Base-by-base conservation (phyloP, 2,329 filamentous ascomycete genomes). In the Rutstroemia sydowiana region DNA sequence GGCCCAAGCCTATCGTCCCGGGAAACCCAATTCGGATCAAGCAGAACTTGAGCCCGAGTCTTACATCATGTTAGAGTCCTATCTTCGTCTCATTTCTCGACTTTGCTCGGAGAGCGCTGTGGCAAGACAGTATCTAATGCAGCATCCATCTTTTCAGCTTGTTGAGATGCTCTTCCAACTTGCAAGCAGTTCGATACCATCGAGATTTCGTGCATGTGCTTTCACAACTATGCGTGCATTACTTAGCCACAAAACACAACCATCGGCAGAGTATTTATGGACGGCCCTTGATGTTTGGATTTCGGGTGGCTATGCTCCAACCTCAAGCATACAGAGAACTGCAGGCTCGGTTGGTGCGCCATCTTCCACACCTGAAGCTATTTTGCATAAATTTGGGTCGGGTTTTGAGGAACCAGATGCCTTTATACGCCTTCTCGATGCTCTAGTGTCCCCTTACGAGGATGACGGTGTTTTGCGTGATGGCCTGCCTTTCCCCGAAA, bases 1-100 rank as follows among this genome's bases (percentile, higher is more conserved):
- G 55, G 66, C 71, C 16, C 69, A 77, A 13, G 66, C 76, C 14
- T 78, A 79, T 61, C 76, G 82, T 55, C 68, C 76, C 49, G 76
- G 78, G 43, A 85, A 88, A 66, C 73, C 79, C 42, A 73, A 79
- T 40, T 74, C 73, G 16, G 83, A 86, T 41, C 78, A 85, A 55
- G 82, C 88, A 55, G 90, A 95, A 66, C 76, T 78, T 26, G 92
- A 96, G 65, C 88, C 90, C 3, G 95, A 98, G 68, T 95, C 88
- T 37, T 84, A 86, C n/a, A 87, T 95, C 70, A 96, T 98, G 88
- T 76, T 98, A 26, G 90, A 96, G 65, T 92, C 89, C 61, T 97
- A 97, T 66, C 75, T 98, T 48, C 83, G 92, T 28, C 77, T 98
- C 5, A 87, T 95, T 61, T 82, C 88, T 3, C 89, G 95, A 67